Conservation (phyloP, 2,329 filamentous ascomycete species). For the Pseudogymnoascus sp. region DNA sequence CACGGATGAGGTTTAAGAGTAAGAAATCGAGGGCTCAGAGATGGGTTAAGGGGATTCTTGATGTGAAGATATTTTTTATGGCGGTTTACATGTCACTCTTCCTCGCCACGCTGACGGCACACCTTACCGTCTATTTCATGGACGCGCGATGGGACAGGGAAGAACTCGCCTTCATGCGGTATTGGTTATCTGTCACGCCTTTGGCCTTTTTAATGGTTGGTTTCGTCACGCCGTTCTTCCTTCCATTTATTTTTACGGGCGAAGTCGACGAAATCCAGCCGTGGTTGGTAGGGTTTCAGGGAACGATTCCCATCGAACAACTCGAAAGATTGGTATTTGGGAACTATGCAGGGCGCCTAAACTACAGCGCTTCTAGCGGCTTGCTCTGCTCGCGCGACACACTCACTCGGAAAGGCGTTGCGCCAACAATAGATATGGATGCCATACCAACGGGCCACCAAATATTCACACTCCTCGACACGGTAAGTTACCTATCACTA, state of each 20-base stretch:
- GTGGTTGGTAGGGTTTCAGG: constrained; percentile 26
- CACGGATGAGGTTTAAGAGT: constrained; percentile 17
- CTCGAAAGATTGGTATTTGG: constrained; percentile 26
- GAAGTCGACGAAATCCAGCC: constrained; percentile 22
- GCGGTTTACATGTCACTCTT: constrained; percentile 15
- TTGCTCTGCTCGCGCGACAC: constrained; percentile 19
- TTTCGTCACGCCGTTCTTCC: constrained; percentile 16
- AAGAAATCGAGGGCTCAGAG: background rate
- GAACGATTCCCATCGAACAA: constrained; percentile 20
- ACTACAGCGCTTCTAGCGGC: constrained; percentile 22
- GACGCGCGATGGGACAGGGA: background rate
- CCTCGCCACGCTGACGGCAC: constrained; percentile 11
- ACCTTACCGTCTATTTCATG: background rate
- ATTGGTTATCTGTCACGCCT: background rate
- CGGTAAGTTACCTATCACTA: constrained; percentile 8
- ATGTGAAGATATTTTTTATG: background rate
- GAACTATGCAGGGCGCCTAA: constrained; percentile 19
- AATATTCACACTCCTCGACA: constrained; percentile 30
- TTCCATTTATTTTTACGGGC: constrained; percentile 19
- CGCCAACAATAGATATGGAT: constrained; percentile 19
- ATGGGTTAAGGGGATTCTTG: background rate
- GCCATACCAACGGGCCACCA: constrained; percentile 19
- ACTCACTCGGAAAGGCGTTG: constrained; percentile 20
- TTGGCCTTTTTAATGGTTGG: constrained; percentile 11
- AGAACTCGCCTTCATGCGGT: constrained; percentile 7